phyloP scores from a whole-genome alignment of 2,329 filamentous ascomycete genomes.

The Pseudocercospora crystallina region DNA sequence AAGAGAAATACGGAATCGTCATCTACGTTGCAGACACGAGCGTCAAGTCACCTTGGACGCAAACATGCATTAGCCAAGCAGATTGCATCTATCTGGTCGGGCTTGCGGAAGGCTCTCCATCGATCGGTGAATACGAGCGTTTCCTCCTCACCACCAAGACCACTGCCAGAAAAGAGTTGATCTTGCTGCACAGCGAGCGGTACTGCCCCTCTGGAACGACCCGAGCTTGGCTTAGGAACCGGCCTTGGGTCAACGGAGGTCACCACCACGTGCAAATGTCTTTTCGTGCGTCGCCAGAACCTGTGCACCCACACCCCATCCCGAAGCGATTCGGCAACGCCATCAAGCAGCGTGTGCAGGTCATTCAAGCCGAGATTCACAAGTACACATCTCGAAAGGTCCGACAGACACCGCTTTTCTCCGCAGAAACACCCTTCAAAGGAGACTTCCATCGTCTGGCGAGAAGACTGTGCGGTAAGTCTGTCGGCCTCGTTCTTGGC shows the following conservation, averaged over 20 bases:
- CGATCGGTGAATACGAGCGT: conserved; percentile 92
- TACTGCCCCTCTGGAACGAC: conserved; percentile 85
- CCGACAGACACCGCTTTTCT: conserved; percentile 85
- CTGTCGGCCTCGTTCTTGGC: conserved; percentile 88
- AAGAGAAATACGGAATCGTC: conserved; percentile 95
- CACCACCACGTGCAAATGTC: conserved; percentile 98
- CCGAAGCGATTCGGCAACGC: conserved; percentile 75
- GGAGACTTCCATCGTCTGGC: conserved; percentile 95
- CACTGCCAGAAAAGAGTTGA: conserved; percentile 87
- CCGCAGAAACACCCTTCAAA: conserved; percentile 88
- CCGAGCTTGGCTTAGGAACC: conserved; percentile 80
- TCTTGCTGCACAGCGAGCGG: conserved; percentile 83
- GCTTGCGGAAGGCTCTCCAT: conserved; percentile 82
- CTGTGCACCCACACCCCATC: conserved; percentile 72
- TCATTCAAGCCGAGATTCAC: conserved; percentile 93
- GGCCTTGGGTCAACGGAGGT: conserved; percentile 96
- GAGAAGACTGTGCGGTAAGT: conserved; percentile 85
- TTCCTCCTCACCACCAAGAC: conserved; percentile 97
- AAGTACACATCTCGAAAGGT: conserved; percentile 95
- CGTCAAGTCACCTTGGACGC: conserved; percentile 96
- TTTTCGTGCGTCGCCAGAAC: conserved; percentile 73
- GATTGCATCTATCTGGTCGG: conserved; percentile 94
- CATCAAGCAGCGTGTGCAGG: conserved; percentile 89
- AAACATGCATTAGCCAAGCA: conserved; percentile 94
- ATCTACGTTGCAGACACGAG: conserved; percentile 95